Base-by-base conservation (phyloP, 2,329 filamentous ascomycete species). In the Verticillium longisporum region DNA sequence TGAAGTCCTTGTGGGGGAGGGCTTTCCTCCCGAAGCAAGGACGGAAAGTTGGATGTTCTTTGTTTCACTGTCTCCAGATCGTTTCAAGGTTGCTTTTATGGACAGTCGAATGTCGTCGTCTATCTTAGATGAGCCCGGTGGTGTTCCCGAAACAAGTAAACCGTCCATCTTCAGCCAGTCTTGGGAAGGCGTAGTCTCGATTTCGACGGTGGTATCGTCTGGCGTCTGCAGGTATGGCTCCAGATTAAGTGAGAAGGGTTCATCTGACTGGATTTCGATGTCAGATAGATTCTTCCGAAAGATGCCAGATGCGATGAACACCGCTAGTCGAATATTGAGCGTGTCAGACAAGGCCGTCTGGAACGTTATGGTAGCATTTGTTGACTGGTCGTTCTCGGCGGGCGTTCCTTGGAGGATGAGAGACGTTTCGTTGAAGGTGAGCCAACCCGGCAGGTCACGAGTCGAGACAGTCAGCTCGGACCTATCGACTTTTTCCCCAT, bases 331-430 rank as follows among this genome's bases (percentile, higher is more conserved):
- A 2, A 86, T 79, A 50, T 78, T 81, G 5, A 89, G 83, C 14
- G 74, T 75, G 67, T 90, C 84, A 14, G 83, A 81, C 64, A 82
- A 84, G 13, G 74, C 72, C 69, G 91, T 88, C 13, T 74, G 79
- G 10, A 86, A 86, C 13, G 76, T 80, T 38, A 92, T 75, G 1
- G 81, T 85, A 56, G 94, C 80, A 65, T 88, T 88, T 33, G 82
- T 78, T 4, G 86, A 83, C 57, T 78, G 77, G 3, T 85, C 82
- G 58, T 78, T 76, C n/a, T 77, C 68, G 0, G 87, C 85, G 2
- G 89, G 85, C 1, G 76, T 88, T 2, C 92, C 92, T 36, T 75
- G 80, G 6, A 96, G 73, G 1, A 75, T 76, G 70, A 92, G 82
- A 0, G 85, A 87, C 7, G 75, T 67, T 2, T 80, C 75, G 67